These are phyloP conservation scores for Colletotrichum siamense DNA, from an alignment of 2,329 filamentous ascomycete genomes.

Conservation along the genomic window DNA sequence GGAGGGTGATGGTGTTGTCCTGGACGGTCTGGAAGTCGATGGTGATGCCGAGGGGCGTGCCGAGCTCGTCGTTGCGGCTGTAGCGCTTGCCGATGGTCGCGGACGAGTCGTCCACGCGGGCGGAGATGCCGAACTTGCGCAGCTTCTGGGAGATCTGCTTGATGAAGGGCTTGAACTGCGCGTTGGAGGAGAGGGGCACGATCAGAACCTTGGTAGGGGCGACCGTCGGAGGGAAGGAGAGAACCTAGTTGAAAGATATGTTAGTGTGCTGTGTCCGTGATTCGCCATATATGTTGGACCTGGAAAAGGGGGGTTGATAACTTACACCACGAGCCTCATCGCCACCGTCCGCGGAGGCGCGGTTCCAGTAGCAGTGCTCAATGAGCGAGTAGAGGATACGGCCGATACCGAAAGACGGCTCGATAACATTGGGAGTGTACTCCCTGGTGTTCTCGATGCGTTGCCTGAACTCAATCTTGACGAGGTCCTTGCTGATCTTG, in stretches of 20 bases:
- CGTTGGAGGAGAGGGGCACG: constrained; percentile 83
- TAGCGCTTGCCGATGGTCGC: constrained; percentile 96
- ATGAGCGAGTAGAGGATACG: constrained; percentile 91
- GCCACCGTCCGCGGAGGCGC: constrained; percentile 63
- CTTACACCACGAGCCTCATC: constrained; percentile 88
- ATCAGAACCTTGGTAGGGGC: constrained; percentile 97
- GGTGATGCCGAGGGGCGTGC: constrained; percentile 91
- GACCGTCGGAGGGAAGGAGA: constrained; percentile 65
- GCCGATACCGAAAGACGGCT: constrained; percentile 97
- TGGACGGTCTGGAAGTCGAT: constrained; percentile 95
- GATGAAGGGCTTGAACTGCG: constrained; percentile 80
- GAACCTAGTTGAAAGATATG: constrained; percentile 40
- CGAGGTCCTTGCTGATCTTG: constrained; percentile 78
- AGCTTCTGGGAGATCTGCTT: constrained; percentile 77
- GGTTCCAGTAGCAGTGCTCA: constrained; percentile 95
- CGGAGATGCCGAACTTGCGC: constrained; percentile 78
- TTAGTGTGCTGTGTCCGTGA: constrained; percentile 46
- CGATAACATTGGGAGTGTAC: constrained; percentile 94
- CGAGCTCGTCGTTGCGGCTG: constrained; percentile 92
- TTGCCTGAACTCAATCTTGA: constrained; percentile 85
- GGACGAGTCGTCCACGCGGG: constrained; percentile 86
- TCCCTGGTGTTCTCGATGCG: constrained; percentile 84
- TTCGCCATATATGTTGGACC: background rate
- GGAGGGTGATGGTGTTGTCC: constrained; percentile 83
- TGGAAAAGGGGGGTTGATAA: constrained; percentile 28